These are phyloP conservation scores for Coemansia sp. DNA, from an alignment of 192 early-diverging fungal species.

Conservation along the genomic window DNA sequence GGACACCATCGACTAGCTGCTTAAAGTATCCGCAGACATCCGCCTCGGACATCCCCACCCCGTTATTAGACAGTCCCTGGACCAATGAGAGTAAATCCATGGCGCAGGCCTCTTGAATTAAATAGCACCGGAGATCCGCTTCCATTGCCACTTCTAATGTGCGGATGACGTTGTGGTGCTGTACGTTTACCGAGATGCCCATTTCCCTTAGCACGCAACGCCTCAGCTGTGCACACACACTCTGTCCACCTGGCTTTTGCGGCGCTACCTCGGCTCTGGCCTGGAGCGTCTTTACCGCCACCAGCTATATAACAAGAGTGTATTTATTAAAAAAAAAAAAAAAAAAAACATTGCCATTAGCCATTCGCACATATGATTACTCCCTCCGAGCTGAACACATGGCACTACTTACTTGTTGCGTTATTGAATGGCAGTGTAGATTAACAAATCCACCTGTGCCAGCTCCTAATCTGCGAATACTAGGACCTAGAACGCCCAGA, in stretches of 20 bases:
- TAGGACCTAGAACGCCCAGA: constrained; percentile 23
- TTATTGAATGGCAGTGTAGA: constrained; percentile 29
- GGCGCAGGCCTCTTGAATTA: constrained; percentile 86
- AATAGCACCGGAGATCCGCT: constrained; percentile 59
- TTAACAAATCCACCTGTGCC: constrained; percentile 55
- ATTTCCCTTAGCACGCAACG: constrained; percentile 50
- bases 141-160: constrained; percentile 70
- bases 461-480: constrained; percentile 41
- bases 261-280: constrained; percentile 1
- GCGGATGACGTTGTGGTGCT: constrained; percentile 71
- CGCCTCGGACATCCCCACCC: constrained; percentile 35
- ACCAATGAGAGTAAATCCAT: constrained; percentile 82
- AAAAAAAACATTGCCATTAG: constrained; percentile 7
- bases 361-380: not conserved
- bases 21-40: constrained; percentile 82
- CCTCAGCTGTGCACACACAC: not conserved
- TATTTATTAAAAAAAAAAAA: too few species aligned
- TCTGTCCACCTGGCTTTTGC: not conserved
- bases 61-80: constrained; percentile 35
- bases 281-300: constrained; percentile 47
- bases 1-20: constrained; percentile 73
- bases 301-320: constrained; percentile 25
- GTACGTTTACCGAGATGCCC: constrained; percentile 50
- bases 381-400: not conserved
- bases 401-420: constrained; percentile 18